A percentile compares a stretch with the other conserved stretches of the same genome.
Evolutionary conservation across 139 green algal genomes (phyloP).

Genomic region (Nannochloris sp.): DNA sequence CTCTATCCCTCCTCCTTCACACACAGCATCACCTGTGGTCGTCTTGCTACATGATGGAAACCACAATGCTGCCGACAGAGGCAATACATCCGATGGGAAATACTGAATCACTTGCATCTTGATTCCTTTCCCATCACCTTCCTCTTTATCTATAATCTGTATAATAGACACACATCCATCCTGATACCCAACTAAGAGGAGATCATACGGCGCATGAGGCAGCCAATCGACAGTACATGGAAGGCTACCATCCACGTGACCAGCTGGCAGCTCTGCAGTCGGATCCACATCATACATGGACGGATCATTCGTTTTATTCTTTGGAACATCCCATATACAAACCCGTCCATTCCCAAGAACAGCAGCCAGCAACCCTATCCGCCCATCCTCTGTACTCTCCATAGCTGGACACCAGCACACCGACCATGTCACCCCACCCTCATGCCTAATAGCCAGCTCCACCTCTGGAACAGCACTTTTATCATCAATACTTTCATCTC

Average conservation of each 20-base stretch:
- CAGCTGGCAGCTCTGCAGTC: not conserved
- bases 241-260: slow-evolving; percentile 26
- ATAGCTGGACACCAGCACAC: slow-evolving; percentile 43
- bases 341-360: slow-evolving; percentile 45
- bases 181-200: slow-evolving; percentile 50
- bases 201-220: slow-evolving; percentile 32
- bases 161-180: slow-evolving; percentile 42
- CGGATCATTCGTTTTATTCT: not conserved
- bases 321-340: slow-evolving; percentile 36
- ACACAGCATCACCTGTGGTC: too few relatives aligned
- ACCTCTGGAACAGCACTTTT: not conserved
- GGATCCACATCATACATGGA: slow-evolving; percentile 9
- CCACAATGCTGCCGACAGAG: slow-evolving; percentile 20
- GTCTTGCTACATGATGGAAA: slow-evolving; percentile 4
- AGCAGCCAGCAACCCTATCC: slow-evolving; percentile 46
- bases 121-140: not conserved
- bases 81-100: slow-evolving; percentile 18
- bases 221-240: slow-evolving; percentile 45
- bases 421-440: slow-evolving; percentile 42
- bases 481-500: not conserved
- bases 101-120: not conserved
- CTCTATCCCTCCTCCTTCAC: slow-evolving; percentile 4
- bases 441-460: slow-evolving; percentile 31
- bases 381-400: not conserved
- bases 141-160: not conserved